Conservation (phyloP, 345 rosid genomes). For the Gossypium sturtianum region DNA sequence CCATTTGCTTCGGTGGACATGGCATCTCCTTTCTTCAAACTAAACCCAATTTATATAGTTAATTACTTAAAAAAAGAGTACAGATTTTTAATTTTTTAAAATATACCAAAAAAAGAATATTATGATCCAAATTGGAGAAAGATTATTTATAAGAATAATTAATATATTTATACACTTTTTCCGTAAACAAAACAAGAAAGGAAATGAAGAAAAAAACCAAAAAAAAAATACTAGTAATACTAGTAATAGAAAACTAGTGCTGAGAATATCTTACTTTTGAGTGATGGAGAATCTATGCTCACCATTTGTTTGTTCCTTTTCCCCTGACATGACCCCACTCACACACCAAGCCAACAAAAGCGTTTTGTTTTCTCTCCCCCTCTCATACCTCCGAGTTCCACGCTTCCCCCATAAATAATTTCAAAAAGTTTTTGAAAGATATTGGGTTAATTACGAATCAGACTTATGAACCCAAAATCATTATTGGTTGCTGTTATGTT, state of each 20-base stretch:
- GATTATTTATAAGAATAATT: neutral
- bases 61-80: too few species aligned
- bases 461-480: neutral
- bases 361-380: neutral
- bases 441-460: neutral
- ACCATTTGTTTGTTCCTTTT: constrained; percentile 31
- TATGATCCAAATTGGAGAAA: neutral
- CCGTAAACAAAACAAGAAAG: neutral
- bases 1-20: constrained; percentile 25
- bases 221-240: neutral
- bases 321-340: constrained; percentile 19
- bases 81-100: too few species aligned
- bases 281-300: constrained; percentile 40
- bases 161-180: neutral
- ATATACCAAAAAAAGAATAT: neutral
- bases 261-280: constrained; percentile 21
- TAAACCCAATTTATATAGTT: neutral
- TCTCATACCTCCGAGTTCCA: neutral
- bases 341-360: neutral
- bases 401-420: constrained; percentile 13
- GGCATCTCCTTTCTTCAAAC: constrained; percentile 17
- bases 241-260: neutral
- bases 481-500: neutral
- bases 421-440: constrained; percentile 21
- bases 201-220: neutral